Conservation (phyloP, 257 asterid species). For the Nicotiana undulata region DNA sequence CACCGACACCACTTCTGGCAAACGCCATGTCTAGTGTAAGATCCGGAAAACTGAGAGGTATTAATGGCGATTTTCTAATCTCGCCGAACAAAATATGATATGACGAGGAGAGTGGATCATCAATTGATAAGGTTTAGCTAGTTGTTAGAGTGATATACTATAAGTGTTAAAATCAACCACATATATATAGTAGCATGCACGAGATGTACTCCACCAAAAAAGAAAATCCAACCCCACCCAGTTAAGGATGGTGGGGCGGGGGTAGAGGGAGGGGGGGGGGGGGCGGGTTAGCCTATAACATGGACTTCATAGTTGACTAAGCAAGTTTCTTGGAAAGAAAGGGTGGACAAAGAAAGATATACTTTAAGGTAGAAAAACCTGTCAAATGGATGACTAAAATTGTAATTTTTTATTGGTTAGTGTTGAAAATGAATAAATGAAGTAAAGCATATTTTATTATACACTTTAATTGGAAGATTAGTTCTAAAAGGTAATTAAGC, state of each 20-base stretch:
- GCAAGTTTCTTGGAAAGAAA: constrained; percentile 10
- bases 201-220: background rate
- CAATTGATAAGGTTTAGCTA: background rate
- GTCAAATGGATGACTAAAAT: background rate
- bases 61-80: background rate
- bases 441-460: background rate
- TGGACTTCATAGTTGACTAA: constrained; percentile 24
- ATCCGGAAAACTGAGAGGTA: too few relatives aligned
- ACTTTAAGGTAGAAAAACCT: background rate
- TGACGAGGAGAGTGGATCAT: background rate
- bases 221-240: background rate
- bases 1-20: constrained; percentile 11
- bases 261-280: too few relatives aligned
- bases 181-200: background rate
- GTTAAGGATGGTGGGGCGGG: background rate
- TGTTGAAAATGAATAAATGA: background rate
- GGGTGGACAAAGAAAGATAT: background rate
- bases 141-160: background rate
- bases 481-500: too few relatives aligned
- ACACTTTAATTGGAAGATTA: too few relatives aligned
- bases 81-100: background rate
- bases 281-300: background rate
- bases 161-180: background rate
- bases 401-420: background rate
- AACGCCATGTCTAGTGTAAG: constrained; percentile 23